phyloP scores from a whole-genome alignment of 2,329 filamentous ascomycete species.

The Colletotrichum tropicicola region DNA sequence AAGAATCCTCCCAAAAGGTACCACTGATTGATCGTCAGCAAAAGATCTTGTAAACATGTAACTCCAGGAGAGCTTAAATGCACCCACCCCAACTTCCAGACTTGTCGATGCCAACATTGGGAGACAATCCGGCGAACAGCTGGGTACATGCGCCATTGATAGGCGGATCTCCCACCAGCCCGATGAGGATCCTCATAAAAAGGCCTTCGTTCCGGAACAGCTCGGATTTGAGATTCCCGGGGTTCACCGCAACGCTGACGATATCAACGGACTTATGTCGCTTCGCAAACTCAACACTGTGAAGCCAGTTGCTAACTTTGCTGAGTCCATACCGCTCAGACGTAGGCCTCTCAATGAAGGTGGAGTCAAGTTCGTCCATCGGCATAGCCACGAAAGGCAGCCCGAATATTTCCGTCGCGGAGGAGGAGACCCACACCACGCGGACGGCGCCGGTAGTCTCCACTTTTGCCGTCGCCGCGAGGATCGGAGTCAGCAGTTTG shows the following conservation, averaged over 20 bases:
- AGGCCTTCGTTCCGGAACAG: constrained; percentile 40
- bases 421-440: constrained; percentile 40
- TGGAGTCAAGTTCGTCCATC: constrained; percentile 32
- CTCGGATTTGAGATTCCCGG: constrained; percentile 47
- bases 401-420: constrained; percentile 33
- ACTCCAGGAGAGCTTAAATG: neutral
- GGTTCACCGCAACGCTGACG: constrained; percentile 44
- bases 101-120: constrained; percentile 48
- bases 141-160: constrained; percentile 55
- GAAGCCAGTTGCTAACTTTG: constrained; percentile 40
- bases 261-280: constrained; percentile 39
- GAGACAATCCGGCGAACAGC: constrained; percentile 54
- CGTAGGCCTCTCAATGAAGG: constrained; percentile 20
- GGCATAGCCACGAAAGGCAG: constrained; percentile 34
- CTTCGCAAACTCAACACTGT: constrained; percentile 38
- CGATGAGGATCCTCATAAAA: constrained; percentile 29
- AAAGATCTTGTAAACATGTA: neutral
- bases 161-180: constrained; percentile 35
- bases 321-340: constrained; percentile 38
- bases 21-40: neutral
- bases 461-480: constrained; percentile 39
- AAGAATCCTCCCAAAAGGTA: neutral
- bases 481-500: constrained; percentile 44
- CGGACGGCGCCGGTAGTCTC: constrained; percentile 39
- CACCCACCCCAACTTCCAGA: constrained; percentile 38